Conservation (phyloP, 345 rosid species). For the Eucalyptus lansdowneana region DNA sequence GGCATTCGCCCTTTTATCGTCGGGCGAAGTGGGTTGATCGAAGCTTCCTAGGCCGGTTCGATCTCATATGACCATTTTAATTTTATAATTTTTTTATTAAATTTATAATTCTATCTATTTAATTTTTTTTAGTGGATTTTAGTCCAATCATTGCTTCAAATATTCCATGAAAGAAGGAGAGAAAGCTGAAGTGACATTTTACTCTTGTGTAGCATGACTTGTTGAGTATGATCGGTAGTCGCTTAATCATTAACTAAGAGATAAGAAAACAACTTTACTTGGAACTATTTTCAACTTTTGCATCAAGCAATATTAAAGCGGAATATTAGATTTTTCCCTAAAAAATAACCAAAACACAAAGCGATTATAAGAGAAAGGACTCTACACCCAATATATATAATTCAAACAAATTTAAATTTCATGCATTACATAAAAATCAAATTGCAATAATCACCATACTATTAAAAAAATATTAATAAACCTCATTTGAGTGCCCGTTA, state of each 20-base stretch:
- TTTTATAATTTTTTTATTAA: background rate
- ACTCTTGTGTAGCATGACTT: background rate
- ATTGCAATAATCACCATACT: background rate
- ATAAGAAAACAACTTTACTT: background rate
- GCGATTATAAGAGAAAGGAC: background rate
- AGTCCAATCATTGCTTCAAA: background rate
- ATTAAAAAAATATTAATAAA: background rate
- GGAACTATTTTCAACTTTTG: background rate
- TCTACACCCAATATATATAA: background rate
- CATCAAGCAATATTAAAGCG: background rate
- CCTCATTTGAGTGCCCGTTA: background rate
- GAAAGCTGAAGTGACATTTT: background rate
- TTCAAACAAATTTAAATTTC: background rate
- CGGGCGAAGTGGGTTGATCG: background rate
- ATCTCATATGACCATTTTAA: background rate
- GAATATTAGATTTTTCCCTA: background rate
- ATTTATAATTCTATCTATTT: background rate
- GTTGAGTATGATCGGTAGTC: background rate
- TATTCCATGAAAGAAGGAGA: background rate
- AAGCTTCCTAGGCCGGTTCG: background rate
- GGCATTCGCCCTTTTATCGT: background rate
- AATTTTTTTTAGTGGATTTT: background rate
- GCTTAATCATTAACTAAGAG: background rate
- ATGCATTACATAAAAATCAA: background rate
- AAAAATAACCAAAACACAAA: background rate